These are phyloP conservation scores for Withania somnifera DNA, from an alignment of 305 asterid species.

Conservation along the genomic window DNA sequence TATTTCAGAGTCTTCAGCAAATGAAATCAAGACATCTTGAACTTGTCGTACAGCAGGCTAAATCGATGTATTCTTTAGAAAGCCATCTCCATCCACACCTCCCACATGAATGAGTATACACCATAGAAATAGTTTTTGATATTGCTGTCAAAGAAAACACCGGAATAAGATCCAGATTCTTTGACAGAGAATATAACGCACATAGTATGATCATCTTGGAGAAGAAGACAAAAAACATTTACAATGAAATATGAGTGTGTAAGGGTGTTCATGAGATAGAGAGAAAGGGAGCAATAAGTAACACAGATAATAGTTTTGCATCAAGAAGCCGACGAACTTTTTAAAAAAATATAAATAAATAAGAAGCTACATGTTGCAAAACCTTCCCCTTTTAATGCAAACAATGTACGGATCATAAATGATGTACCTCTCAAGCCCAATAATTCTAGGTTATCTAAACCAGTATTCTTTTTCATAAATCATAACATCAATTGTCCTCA, in stretches of 20 bases:
- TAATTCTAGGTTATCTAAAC: not conserved
- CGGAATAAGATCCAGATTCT: not conserved
- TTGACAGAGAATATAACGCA: not conserved
- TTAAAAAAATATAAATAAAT: not conserved
- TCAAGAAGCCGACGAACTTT: too few relatives aligned
- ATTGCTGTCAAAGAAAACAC: not conserved
- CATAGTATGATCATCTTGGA: not conserved
- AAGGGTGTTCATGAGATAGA: not conserved
- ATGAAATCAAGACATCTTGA: conserved; percentile 2
- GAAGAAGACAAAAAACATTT: not conserved
- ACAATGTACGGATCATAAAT: not conserved
- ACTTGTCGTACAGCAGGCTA: not conserved
- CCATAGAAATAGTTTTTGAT: not conserved
- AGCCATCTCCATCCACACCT: not conserved
- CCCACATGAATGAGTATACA: not conserved
- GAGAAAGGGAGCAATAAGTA: not conserved
- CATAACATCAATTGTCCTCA: not conserved
- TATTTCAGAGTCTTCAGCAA: not conserved
- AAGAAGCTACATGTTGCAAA: not conserved
- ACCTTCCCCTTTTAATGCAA: not conserved
- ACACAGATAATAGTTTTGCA: not conserved
- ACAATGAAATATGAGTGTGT: not conserved
- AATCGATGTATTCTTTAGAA: not conserved
- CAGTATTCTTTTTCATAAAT: not conserved
- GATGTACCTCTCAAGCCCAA: not conserved